Percentiles rank a stretch among this genome's conserved stretches.
These are phyloP conservation scores for Circinella umbellata DNA, from an alignment of 371 early-diverging fungal species.

Conservation along the genomic window DNA sequence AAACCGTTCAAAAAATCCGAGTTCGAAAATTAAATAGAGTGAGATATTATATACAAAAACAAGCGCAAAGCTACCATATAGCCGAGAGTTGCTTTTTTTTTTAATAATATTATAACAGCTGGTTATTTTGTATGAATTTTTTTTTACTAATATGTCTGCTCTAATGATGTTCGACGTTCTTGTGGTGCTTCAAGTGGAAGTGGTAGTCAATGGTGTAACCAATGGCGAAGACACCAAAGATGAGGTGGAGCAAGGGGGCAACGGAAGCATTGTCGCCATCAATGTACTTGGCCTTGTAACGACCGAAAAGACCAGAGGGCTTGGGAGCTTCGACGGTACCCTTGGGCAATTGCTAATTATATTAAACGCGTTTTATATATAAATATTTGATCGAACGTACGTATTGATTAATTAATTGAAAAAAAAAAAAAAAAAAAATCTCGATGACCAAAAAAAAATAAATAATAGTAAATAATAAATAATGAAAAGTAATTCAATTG, in stretches of 20 bases:
- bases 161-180: slow-evolving; percentile 73
- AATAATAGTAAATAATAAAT: slow-evolving; percentile 1
- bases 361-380: not conserved
- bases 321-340: slow-evolving; percentile 46
- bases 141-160: not conserved
- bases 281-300: slow-evolving; percentile 70
- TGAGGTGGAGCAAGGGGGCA: slow-evolving; percentile 61
- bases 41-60: slow-evolving; percentile 4
- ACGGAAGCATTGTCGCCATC: slow-evolving; percentile 67
- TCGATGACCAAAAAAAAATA: not conserved
- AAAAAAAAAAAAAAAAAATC: not conserved
- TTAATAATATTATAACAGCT: not conserved
- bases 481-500: not conserved
- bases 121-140: not conserved
- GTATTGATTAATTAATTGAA: not conserved
- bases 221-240: slow-evolving; percentile 58
- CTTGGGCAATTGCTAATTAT: slow-evolving; percentile 52
- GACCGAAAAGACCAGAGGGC: slow-evolving; percentile 52
- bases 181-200: slow-evolving; percentile 79
- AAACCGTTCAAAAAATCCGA: not conserved
- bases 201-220: slow-evolving; percentile 71
- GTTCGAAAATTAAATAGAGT: not conserved
- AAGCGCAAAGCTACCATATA: not conserved
- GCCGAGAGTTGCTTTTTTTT: not conserved
- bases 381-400: not conserved